phyloP scores from a whole-genome alignment of 257 asterid genomes.

The Ilex asprella region DNA sequence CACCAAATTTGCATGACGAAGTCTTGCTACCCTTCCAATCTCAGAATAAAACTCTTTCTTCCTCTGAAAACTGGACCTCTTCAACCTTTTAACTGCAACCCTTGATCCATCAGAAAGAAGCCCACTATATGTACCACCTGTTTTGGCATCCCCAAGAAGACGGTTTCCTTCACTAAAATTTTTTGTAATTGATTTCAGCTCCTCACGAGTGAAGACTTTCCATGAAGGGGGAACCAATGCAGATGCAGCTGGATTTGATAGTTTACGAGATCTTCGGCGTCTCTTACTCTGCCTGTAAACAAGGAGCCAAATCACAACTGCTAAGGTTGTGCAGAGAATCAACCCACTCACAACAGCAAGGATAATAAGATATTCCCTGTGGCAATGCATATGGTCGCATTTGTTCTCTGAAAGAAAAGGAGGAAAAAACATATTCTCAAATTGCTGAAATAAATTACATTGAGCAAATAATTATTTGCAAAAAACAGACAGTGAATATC shows the following conservation, averaged over 20 bases:
- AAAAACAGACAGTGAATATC: no score
- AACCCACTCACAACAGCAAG: slow-evolving; percentile 90
- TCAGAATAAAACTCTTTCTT: slow-evolving; percentile 95
- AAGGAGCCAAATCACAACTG: slow-evolving; percentile 88
- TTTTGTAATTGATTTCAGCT: slow-evolving; percentile 83
- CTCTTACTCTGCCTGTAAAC: slow-evolving; percentile 61
- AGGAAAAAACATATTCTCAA: not conserved
- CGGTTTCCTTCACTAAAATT: slow-evolving; percentile 95
- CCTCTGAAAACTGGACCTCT: slow-evolving; percentile 89
- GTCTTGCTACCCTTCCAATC: slow-evolving; percentile 88
- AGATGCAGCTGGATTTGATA: slow-evolving; percentile 61
- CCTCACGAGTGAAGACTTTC: slow-evolving; percentile 84
- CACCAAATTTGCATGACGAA: slow-evolving; percentile 89
- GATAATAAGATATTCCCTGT: slow-evolving; percentile 69
- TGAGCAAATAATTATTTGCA: no score
- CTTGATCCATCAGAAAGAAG: slow-evolving; percentile 82
- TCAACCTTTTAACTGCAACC: slow-evolving; percentile 90
- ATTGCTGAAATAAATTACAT: no score
- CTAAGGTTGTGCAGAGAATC: slow-evolving; percentile 67
- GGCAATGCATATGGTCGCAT: slow-evolving; percentile 87
- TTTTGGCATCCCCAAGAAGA: slow-evolving; percentile 90
- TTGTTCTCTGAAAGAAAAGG: slow-evolving; percentile 44
- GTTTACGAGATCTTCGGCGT: slow-evolving; percentile 71
- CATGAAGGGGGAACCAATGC: slow-evolving; percentile 92
- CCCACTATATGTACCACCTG: slow-evolving; percentile 94